Base-by-base conservation (phyloP, 2,329 filamentous ascomycete genomes). In the Leptographium radiaticola region DNA sequence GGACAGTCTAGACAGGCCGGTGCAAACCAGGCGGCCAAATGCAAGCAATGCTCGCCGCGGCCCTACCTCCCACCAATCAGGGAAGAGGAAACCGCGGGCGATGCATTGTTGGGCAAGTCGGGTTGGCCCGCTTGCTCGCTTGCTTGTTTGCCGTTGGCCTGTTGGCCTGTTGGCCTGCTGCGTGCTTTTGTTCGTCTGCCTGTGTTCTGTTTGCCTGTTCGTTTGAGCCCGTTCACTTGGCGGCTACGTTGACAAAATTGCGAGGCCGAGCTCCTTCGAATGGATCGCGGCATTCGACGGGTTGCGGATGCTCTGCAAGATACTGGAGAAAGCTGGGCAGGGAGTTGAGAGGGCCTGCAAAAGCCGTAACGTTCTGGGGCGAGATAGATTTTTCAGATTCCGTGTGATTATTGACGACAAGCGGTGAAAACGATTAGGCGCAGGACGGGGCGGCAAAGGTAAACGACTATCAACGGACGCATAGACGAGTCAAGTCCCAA, bases 401-500 rank as follows among this genome's bases (percentile, higher is more conserved):
- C 45, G 43, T 43, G 34, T 39, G 38, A 53, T 49, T 53, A 39
- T 33, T 48, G 53, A 51, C 53, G 49, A 54, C 46, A 34, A 39
- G 33, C 34, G 36, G 47, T 42, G 34, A 54, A 15, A 44, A 18
- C 13, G 36, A 34, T 31, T 18, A 16, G 52, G 31, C 30, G 40
- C 11, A 42, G 31, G 39, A 46, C 38, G 51, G 44, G 31, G 20
- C 20, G 40, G 31, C 49, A 13, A 44, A 34, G 38, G 42, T 13
- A 53, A 53, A 33, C 36, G 39, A 53, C 18, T 39, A 47, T 45
- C 30, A 52, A 52, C 20, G 39, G 45, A 53, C 43, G 42, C 34
- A 40, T 36, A 47, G 34, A 48, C 34, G 42, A 53, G 15, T 13
- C 16, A 30, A 31, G 51, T 31, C 44, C 36, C 42, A 49, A 43